Evolutionary conservation across 2,329 filamentous ascomycete species (phyloP).

Genomic region (Lachnellula hyalina): DNA sequence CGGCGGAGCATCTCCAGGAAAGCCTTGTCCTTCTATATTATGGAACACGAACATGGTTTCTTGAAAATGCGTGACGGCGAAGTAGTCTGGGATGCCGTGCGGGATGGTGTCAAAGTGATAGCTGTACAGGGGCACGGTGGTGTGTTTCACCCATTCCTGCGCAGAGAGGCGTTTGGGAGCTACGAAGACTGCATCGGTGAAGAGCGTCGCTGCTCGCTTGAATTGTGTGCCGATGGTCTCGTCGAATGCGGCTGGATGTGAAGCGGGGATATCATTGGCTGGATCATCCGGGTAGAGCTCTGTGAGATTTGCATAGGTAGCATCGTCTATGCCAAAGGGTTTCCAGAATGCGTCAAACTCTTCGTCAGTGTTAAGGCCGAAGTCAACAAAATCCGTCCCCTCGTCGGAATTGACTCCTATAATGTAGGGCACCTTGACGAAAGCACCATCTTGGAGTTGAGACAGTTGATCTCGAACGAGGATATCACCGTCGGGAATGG

Average conservation of each 20-base stretch:
- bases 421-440: constrained; percentile 59
- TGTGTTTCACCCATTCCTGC: neutral
- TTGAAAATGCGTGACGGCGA: neutral
- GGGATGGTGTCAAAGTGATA: neutral
- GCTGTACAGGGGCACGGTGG: neutral
- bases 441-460: constrained; percentile 51
- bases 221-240: constrained; percentile 20
- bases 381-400: constrained; percentile 48
- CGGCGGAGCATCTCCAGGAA: neutral
- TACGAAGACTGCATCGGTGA: constrained; percentile 5
- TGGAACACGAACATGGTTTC: neutral
- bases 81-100: neutral
- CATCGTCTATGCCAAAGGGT: constrained; percentile 7
- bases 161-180: neutral
- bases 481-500: constrained; percentile 42
- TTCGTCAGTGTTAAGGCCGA: constrained; percentile 41
- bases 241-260: constrained; percentile 20
- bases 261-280: constrained; percentile 39
- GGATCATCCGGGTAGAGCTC: constrained; percentile 46
- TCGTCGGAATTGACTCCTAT: constrained; percentile 62
- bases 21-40: neutral
- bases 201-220: constrained; percentile 13
- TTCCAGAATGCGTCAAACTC: constrained; percentile 36
- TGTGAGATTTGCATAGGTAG: constrained; percentile 31
- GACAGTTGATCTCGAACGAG: constrained; percentile 36